Conservation (phyloP, 371 early-diverging fungal species). For the Mucor racemosus region DNA sequence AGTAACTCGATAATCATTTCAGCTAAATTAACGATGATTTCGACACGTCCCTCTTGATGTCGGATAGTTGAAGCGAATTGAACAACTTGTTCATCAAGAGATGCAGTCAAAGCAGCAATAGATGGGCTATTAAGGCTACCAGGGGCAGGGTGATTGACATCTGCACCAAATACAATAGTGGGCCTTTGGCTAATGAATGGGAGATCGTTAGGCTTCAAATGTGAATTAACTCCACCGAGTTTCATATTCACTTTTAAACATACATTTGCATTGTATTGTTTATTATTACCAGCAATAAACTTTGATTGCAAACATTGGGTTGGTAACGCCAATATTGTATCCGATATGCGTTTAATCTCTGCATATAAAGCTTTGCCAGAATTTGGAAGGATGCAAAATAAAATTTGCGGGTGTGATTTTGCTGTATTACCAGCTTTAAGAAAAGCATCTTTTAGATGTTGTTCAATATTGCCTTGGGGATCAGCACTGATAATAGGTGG, state of each 20-base stretch:
- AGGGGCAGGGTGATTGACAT: conserved; percentile 89
- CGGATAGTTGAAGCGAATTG: conserved; percentile 82
- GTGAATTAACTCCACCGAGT: conserved; percentile 80
- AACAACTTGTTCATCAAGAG: conserved; percentile 84
- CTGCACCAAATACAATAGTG: conserved; percentile 94
- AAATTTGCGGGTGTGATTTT: no score
- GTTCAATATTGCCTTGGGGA: no score
- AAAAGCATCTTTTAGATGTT: no score
- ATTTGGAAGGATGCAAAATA: no score
- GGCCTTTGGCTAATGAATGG: conserved; percentile 71
- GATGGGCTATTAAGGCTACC: conserved; percentile 77
- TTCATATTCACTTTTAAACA: conserved; percentile 89
- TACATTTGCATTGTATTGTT: conserved; percentile 77
- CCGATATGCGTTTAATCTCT: no score
- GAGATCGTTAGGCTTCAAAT: conserved; percentile 45
- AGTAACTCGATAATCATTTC: conserved; percentile 84
- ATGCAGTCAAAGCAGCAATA: conserved; percentile 70
- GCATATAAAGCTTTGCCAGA: no score
- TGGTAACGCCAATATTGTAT: no score
- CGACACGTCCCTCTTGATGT: conserved; percentile 81
- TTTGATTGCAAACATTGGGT: no score
- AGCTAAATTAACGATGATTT: conserved; percentile 85
- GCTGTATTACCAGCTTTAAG: no score
- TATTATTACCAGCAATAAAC: no score
- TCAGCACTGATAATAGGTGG: no score